phyloP scores from a whole-genome alignment of 192 early-diverging fungal species.

The Paraglomus brasilianum region DNA sequence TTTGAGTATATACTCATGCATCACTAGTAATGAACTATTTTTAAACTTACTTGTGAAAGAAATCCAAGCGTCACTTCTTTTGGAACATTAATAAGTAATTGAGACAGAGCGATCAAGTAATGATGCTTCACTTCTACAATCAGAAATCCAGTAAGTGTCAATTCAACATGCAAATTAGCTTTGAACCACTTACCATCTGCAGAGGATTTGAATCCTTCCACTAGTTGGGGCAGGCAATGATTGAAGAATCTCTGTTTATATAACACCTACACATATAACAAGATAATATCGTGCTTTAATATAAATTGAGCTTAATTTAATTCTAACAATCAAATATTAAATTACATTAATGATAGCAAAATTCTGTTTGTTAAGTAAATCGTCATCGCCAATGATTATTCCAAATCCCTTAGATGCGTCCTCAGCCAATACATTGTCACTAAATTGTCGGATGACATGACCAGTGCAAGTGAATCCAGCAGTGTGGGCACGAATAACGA shows the following conservation, averaged over 20 bases:
- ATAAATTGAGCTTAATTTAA: not conserved
- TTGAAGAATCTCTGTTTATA: conserved; percentile 87
- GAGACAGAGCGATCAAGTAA: conserved; percentile 80
- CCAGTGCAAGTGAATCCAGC: conserved; percentile 54
- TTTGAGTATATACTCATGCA: not conserved
- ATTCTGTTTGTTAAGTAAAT: conserved; percentile 67
- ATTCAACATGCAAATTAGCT: too few species aligned
- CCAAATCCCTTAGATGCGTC: conserved; percentile 68
- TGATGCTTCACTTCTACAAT: conserved; percentile 60
- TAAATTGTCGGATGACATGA: conserved; percentile 55
- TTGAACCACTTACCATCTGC: conserved; percentile 34
- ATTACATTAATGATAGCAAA: conserved; percentile 65
- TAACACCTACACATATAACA: conserved; percentile 54
- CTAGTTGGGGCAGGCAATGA: conserved; percentile 68
- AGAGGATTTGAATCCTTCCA: conserved; percentile 52
- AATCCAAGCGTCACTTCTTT: conserved; percentile 80
- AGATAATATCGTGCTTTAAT: not conserved
- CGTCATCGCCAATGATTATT: conserved; percentile 73
- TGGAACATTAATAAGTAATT: conserved; percentile 77
- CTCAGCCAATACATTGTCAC: conserved; percentile 39
- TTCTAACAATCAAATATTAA: not conserved
- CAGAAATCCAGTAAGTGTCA: not conserved
- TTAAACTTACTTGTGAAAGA: conserved; percentile 61
- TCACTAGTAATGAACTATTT: not conserved
- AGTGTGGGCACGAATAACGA: conserved; percentile 53